Evolutionary conservation across 768 basidiomycete species (phyloP), one percentile per base, ranked within the genome.

Genomic region (Lentinula guzmanii): DNA sequence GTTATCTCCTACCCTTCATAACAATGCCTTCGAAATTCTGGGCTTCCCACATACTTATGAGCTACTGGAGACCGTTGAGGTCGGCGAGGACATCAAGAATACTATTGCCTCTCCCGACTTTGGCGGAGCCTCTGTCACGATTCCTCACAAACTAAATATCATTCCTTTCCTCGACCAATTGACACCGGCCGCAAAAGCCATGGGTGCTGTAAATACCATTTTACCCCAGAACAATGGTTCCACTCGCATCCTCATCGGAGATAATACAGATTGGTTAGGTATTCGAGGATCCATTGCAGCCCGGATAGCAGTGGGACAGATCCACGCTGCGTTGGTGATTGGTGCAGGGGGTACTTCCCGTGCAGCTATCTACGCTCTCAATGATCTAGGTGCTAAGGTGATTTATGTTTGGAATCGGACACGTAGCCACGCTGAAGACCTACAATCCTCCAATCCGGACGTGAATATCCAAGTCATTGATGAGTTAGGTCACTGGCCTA

Each of bases 191-290:
- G 97, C 95, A 1, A 77, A 85, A 66, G 77, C 83, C 3, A 95
- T 99, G 62, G 97, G 97, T 0, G 97, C 97, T 0, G 93, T 98
- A 65, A 98, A 99, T 72, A 98, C 95, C 48, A 83, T 98, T 71
- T 80, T 94, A 16, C 87, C 89, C 2, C 67, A 70, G 3, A 73
- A 69, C 8, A 68, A 72, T 7, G 69, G 74, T 1, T 69, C 74
- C 2, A 69, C 69, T 10, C 73, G 74, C 8, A 75, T 80, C n/a
- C 77, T 98, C 16, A 79, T 83, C 48, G 97, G 97, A 2, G 95
- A 98, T 68, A 99, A 98, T 75, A 97, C 95, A 0, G 97, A 98
- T 69, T 98, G 96, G 89, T 74, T 91, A 52, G 96, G 93, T 0
- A 95, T 99, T 66, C 80, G 80, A 15, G 78, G 85, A 16, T 81